Conservation (phyloP, 768 basidiomycete species). For the Phallus indusiatus region DNA sequence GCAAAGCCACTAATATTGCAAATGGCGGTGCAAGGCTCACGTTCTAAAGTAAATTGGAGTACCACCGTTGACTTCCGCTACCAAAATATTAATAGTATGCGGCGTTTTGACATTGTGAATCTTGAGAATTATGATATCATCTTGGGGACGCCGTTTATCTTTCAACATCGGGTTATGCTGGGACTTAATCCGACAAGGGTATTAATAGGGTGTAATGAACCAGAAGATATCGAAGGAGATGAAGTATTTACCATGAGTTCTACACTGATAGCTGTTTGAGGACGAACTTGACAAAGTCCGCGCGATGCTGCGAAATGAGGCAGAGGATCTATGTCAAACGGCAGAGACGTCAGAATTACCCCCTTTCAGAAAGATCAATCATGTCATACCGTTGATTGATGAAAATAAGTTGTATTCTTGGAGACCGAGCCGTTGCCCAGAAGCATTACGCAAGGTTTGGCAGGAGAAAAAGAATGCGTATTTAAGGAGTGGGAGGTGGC, state of each 20-base stretch:
- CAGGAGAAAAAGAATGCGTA: constrained; percentile 22
- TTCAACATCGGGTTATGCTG: neutral
- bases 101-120: constrained; percentile 30
- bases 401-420: constrained; percentile 23
- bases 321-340: constrained; percentile 11
- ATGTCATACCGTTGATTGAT: constrained; percentile 27
- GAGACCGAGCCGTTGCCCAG: constrained; percentile 28
- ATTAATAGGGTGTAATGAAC: neutral
- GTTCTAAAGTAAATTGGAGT: constrained; percentile 25
- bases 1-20: constrained; percentile 26
- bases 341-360: constrained; percentile 17
- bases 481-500: constrained; percentile 23
- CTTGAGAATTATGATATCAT: constrained; percentile 31
- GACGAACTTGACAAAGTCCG: too few species aligned
- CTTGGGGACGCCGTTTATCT: constrained; percentile 20
- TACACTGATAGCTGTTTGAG: too few species aligned
- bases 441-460: constrained; percentile 20
- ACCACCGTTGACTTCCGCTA: constrained; percentile 22
- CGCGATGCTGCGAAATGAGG: constrained; percentile 15
- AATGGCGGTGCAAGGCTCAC: constrained; percentile 33
- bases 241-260: too few species aligned
- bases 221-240: constrained; percentile 8
- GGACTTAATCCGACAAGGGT: neutral
- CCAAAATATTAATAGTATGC: constrained; percentile 22
- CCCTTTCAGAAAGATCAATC: constrained; percentile 25